Conservation (phyloP, 805 yeast species). For the Myxozyma mucilagina region DNA sequence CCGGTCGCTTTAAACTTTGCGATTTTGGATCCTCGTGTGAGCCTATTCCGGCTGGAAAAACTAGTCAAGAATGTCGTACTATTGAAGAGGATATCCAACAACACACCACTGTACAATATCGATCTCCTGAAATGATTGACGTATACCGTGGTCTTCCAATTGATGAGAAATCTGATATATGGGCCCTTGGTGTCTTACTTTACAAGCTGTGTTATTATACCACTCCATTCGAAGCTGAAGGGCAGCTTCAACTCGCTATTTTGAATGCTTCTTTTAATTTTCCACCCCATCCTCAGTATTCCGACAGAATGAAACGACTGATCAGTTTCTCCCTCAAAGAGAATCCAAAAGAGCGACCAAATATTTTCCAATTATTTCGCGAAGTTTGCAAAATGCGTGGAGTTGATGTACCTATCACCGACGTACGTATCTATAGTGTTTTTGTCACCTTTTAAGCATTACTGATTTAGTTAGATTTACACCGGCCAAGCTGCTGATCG, state of each 20-base stretch:
- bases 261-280: slow-evolving; percentile 80
- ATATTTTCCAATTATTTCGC: slow-evolving; percentile 72
- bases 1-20: slow-evolving; percentile 76
- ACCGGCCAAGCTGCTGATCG: background rate
- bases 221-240: slow-evolving; percentile 86
- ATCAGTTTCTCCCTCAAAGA: slow-evolving; percentile 79
- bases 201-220: slow-evolving; percentile 89
- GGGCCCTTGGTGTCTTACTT: slow-evolving; percentile 94
- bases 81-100: slow-evolving; percentile 80
- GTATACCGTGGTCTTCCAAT: slow-evolving; percentile 78
- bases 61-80: slow-evolving; percentile 68
- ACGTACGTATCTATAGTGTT: slow-evolving; percentile 9
- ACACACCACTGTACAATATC: slow-evolving; percentile 93
- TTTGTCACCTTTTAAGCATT: background rate
- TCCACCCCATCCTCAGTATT: slow-evolving; percentile 65
- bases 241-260: slow-evolving; percentile 68
- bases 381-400: slow-evolving; percentile 64
- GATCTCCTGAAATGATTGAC: slow-evolving; percentile 96
- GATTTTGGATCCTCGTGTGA: slow-evolving; percentile 85
- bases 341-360: slow-evolving; percentile 80
- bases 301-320: slow-evolving; percentile 70
- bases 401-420: slow-evolving; percentile 50
- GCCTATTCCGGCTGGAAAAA: slow-evolving; percentile 70
- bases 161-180: slow-evolving; percentile 88
- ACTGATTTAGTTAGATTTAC: slow-evolving; percentile 1